phyloP scores from a whole-genome alignment of 2,329 filamentous ascomycete genomes.

The Byssothecium circinans region DNA sequence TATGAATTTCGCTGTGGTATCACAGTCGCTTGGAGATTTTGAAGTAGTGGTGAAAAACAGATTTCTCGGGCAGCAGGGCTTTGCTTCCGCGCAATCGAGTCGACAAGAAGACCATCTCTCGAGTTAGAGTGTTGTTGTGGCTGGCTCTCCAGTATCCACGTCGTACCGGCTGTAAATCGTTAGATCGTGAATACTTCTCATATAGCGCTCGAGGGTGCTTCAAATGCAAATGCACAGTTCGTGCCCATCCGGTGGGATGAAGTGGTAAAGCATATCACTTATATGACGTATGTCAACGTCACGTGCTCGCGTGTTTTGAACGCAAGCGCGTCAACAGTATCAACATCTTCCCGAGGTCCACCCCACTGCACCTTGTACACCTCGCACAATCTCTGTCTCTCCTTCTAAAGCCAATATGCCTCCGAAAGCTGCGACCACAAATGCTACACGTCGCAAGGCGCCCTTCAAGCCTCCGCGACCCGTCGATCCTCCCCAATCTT shows the following conservation, averaged over 20 bases:
- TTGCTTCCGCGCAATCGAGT: no score
- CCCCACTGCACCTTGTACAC: not conserved
- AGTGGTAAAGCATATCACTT: conserved; percentile 2
- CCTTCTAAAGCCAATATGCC: conserved; percentile 21
- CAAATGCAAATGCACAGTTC: no score
- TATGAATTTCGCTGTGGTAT: conserved; percentile 1
- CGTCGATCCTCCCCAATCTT: conserved; percentile 27
- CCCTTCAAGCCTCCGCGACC: conserved; percentile 44
- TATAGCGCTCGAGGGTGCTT: no score
- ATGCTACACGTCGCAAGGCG: conserved; percentile 30
- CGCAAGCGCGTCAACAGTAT: not conserved
- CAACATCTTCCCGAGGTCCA: no score
- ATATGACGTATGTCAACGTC: no score
- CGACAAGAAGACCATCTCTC: no score
- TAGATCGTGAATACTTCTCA: no score
- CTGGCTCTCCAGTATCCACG: no score
- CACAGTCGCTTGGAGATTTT: conserved; percentile 5
- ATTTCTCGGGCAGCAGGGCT: no score
- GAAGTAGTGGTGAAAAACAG: no score
- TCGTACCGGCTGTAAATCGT: no score
- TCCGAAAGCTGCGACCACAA: conserved; percentile 24
- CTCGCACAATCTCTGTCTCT: not conserved
- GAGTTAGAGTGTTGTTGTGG: no score
- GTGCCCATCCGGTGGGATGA: not conserved
- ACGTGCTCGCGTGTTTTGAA: conserved; percentile 8